Conservation (phyloP, 164 flowering plant genomes). For the Dillenia suffruticosa region DNA sequence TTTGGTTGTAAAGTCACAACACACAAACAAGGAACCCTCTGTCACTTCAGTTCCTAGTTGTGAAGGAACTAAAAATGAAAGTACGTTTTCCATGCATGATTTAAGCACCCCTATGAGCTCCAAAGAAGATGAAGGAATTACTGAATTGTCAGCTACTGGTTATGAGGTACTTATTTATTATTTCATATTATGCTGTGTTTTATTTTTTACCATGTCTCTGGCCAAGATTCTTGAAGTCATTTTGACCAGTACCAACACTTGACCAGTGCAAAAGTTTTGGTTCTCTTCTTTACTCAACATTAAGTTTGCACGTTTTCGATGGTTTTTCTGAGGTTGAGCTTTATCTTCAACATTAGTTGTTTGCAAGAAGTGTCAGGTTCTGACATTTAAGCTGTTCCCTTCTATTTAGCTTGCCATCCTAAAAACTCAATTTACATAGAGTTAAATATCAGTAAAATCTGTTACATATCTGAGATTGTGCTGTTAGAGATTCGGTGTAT, state of each 20-base stretch:
- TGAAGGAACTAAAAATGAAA: constrained; percentile 14
- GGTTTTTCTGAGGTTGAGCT: no score
- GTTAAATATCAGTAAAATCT: no score
- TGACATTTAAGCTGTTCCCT: no score
- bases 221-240: neutral
- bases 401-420: no score
- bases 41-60: neutral
- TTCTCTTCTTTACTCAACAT: no score
- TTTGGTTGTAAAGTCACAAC: constrained; percentile 24
- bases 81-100: constrained; percentile 15
- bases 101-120: constrained; percentile 13
- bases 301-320: no score
- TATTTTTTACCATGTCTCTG: neutral
- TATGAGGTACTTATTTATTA: constrained; percentile 29
- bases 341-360: no score
- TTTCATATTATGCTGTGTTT: neutral
- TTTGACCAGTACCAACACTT: neutral
- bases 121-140: constrained; percentile 24
- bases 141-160: constrained; percentile 16
- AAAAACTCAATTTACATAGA: no score
- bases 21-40: constrained; percentile 12
- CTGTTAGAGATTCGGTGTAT: no score
- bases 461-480: no score
- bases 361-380: no score
- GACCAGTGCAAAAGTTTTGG: no score